phyloP scores from a whole-genome alignment of 192 early-diverging fungal species.

The Rhizoclosmatium globosum region DNA sequence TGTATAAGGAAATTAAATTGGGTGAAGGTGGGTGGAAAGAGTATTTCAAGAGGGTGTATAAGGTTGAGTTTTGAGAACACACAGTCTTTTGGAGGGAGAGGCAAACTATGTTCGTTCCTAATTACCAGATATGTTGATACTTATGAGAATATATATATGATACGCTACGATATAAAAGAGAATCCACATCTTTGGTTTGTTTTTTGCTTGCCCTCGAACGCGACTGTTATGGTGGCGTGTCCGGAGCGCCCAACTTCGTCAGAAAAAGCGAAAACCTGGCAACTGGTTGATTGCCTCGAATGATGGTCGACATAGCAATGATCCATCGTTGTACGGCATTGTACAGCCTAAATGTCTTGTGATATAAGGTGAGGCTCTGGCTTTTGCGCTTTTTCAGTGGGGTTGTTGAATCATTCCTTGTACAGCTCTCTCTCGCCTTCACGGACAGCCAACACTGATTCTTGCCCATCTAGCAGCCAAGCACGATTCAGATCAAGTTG shows the following conservation, averaged over 20 bases:
- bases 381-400: too few relatives aligned
- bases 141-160: neutral
- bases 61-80: conserved; percentile 46
- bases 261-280: too few relatives aligned
- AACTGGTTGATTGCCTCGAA: too few relatives aligned
- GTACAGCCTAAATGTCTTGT: too few relatives aligned
- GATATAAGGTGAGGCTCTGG: too few relatives aligned
- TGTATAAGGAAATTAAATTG: conserved; percentile 42
- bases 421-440: too few relatives aligned
- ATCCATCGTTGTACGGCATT: too few relatives aligned
- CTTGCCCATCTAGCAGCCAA: too few relatives aligned
- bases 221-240: neutral
- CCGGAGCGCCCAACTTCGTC: neutral
- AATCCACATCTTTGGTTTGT: neutral
- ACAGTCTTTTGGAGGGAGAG: neutral
- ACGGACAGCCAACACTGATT: too few relatives aligned
- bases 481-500: too few relatives aligned
- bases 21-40: conserved; percentile 40
- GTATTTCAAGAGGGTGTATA: conserved; percentile 4
- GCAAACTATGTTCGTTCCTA: conserved; percentile 52
- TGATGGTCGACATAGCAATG: too few relatives aligned
- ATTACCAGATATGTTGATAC: neutral
- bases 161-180: neutral
- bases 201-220: neutral
- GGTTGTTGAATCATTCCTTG: too few relatives aligned